phyloP scores from a whole-genome alignment of 208 protist species.

The Novymonas esmeraldas region DNA sequence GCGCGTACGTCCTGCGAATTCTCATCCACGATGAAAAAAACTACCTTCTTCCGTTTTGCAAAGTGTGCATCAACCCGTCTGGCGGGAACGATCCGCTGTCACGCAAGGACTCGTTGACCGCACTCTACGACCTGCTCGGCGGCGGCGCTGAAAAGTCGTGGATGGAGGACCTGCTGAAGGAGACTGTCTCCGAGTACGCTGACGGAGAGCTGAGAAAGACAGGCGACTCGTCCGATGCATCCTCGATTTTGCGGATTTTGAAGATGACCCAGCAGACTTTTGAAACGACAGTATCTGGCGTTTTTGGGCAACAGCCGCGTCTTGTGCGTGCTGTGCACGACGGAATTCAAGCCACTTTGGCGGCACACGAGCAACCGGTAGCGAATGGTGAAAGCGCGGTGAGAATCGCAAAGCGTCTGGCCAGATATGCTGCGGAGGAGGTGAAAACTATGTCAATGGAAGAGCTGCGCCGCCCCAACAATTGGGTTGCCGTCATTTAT shows the following conservation, averaged over 20 bases:
- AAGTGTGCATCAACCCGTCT: constrained; percentile 37
- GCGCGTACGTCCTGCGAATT: constrained; percentile 41
- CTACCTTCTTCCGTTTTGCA: constrained; percentile 39
- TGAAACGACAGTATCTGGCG: constrained; percentile 16
- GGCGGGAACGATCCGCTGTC: constrained; percentile 23
- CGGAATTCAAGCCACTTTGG: constrained; percentile 23
- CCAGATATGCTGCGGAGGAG: constrained; percentile 27
- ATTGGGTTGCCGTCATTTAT: constrained; percentile 50
- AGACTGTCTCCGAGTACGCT: constrained; percentile 28
- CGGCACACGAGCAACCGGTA: constrained; percentile 8
- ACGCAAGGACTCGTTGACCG: constrained; percentile 17
- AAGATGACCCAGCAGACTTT: constrained; percentile 24
- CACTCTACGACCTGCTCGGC: constrained; percentile 38
- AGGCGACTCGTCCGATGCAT: constrained; percentile 4
- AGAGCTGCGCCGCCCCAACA: constrained; percentile 14
- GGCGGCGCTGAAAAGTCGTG: constrained; percentile 29
- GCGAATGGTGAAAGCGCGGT: constrained; percentile 20
- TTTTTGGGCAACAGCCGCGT: constrained; percentile 22
- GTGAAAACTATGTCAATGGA: constrained; percentile 18
- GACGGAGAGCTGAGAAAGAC: constrained; percentile 18
- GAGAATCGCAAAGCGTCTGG: constrained; percentile 31
- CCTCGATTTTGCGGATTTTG: constrained; percentile 20
- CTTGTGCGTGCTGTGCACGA: constrained; percentile 25
- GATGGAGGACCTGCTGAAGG: constrained; percentile 38
- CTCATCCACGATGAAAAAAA: constrained; percentile 52